Evolutionary conservation across 108 stramenopile genomes (phyloP).

Genomic region (Skeletonema grethae): DNA sequence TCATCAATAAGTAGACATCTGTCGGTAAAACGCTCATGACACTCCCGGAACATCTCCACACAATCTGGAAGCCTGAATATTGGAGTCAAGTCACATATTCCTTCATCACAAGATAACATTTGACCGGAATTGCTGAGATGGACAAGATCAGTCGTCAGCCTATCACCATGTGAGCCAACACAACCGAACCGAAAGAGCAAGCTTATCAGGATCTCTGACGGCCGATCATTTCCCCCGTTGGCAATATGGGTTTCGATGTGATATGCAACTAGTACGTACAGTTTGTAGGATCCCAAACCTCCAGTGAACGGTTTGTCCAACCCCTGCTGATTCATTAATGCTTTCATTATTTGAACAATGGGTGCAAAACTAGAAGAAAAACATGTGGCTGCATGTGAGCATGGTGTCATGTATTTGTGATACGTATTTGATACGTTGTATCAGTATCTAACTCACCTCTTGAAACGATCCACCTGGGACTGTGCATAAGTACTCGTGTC

Average conservation of each 20-base stretch:
- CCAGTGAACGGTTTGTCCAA: slow-evolving; percentile 94
- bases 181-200: slow-evolving; percentile 54
- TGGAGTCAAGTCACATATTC: slow-evolving; percentile 37
- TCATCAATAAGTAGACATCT: slow-evolving; percentile 25
- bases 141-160: slow-evolving; percentile 28
- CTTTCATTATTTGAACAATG: slow-evolving; percentile 72
- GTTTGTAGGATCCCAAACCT: slow-evolving; percentile 88
- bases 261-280: slow-evolving; percentile 85
- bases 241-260: slow-evolving; percentile 53
- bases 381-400: neutral
- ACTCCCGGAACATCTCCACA: slow-evolving; percentile 45
- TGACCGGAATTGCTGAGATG: slow-evolving; percentile 10
- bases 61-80: slow-evolving; percentile 44
- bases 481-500: slow-evolving; percentile 76
- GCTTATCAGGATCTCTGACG: slow-evolving; percentile 44
- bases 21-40: slow-evolving; percentile 28
- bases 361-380: slow-evolving; percentile 60
- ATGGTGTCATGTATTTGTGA: neutral
- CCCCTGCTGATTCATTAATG: slow-evolving; percentile 73
- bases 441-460: slow-evolving; percentile 54
- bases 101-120: slow-evolving; percentile 40
- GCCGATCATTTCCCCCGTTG: slow-evolving; percentile 43
- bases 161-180: slow-evolving; percentile 42
- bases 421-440: neutral
- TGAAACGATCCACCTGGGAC: slow-evolving; percentile 54